Base-by-base conservation (phyloP, 2,329 filamentous ascomycete species). In the Fusarium tanahbumbuense region DNA sequence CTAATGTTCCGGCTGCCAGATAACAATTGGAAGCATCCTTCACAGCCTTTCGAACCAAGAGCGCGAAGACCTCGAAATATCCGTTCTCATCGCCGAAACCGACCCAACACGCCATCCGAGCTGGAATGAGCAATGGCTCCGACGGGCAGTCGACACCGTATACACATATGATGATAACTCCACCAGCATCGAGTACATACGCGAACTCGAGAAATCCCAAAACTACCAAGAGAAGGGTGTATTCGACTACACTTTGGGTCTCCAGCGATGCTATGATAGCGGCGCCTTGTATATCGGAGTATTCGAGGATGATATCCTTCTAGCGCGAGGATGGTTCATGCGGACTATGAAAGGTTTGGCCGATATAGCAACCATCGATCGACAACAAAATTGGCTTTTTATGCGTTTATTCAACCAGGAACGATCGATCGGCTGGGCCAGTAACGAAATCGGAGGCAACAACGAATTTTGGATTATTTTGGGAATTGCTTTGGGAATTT, bases 321-420 rank as follows among this genome's bases (percentile, higher is more conserved):
- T 67, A 2, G 64, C 64, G 0, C 22, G 40, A 20, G 62, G 64
- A 25, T 67, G 64, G 64, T 37, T 66, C 12, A 30, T 60, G 10
- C 44, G 45, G 3, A 16, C 46, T 2, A 4, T 67, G 2, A 27
- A 40, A 22, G 49, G 64, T 2, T 30, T 67, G 11, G 34, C 45
- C 13, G n/a, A 56, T 6, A 67, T 67, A 15, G 12, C 44, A 2
- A 20, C 4, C 18, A 52, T 23, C 18, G 13, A 16, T 9, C 0
- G 30, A 13, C 18, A 52, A 32, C 9, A 49, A 8, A n/a, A 60
- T 5, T 67, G 64, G 64, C 20, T 67, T 2, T 67, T 61, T 5
- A 67, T 67, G 62, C 49, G 64, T 12, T 45, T 67, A 6, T 67
- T 67, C 8, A 67, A 67, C 22, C 49, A 67, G 5, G 64, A 67